A percentile compares a stretch with the other conserved stretches of the same genome.
These are phyloP conservation scores for Colletotrichum sp. DNA, from an alignment of 2,329 filamentous ascomycete genomes.

Conservation along the genomic window DNA sequence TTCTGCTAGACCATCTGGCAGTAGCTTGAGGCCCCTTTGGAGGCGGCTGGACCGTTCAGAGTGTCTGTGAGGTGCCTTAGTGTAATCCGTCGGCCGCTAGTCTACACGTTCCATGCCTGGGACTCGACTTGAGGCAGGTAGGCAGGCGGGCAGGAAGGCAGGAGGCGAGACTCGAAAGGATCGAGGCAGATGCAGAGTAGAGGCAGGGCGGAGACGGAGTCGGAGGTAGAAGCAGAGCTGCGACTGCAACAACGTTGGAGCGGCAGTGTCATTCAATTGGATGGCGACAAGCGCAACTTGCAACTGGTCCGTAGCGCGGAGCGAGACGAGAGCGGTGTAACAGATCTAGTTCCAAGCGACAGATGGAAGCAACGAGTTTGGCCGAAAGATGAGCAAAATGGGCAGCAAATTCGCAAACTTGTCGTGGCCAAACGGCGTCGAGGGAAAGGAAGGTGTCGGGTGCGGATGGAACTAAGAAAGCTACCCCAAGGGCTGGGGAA, in stretches of 20 bases:
- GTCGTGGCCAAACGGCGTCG: not conserved
- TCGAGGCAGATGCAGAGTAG: not conserved
- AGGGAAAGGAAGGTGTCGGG: not conserved
- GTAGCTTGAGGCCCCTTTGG: not conserved
- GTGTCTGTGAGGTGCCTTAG: conserved; percentile 15
- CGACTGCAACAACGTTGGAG: not conserved
- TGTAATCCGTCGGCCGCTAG: not conserved
- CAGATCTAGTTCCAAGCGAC: conserved; percentile 9
- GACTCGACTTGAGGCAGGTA: not conserved
- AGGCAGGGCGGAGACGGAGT: not conserved
- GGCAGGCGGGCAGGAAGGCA: not conserved
- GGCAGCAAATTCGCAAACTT: not conserved
- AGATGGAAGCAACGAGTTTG: conserved; percentile 14
- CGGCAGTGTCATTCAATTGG: not conserved
- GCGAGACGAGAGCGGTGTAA: conserved; percentile 4
- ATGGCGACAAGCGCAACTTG: not conserved
- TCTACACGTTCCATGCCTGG: not conserved
- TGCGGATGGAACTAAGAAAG: conserved; percentile 1
- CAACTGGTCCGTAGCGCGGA: not conserved
- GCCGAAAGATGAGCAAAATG: not conserved
- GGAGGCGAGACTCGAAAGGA: not conserved
- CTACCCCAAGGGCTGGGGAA: conserved; percentile 11
- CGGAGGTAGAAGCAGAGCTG: not conserved
- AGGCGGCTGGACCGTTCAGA: not conserved
- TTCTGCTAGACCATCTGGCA: not conserved